Evolutionary conservation across 2,329 filamentous ascomycete species (phyloP).

Genomic region (Fusarium nygamai): DNA sequence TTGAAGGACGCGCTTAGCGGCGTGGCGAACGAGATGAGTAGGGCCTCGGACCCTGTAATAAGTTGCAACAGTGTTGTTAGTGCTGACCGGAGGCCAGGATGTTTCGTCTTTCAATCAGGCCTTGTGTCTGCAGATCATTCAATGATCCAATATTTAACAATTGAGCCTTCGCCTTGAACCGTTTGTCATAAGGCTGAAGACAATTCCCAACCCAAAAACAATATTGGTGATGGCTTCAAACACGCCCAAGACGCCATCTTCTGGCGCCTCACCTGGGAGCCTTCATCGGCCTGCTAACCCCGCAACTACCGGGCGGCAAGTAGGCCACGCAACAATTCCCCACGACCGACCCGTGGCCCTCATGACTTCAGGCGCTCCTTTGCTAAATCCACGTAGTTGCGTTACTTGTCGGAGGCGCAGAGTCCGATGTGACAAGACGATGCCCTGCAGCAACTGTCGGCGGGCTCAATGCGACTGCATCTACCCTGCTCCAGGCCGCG

Average conservation of each 20-base stretch:
- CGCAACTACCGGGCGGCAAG: constrained; percentile 13
- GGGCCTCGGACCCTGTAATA: neutral
- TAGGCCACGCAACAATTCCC: constrained; percentile 21
- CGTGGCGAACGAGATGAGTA: neutral
- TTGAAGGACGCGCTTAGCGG: neutral
- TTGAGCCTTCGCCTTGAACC: neutral
- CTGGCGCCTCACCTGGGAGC: constrained; percentile 11
- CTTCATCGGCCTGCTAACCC: constrained; percentile 2
- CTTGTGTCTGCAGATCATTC: neutral
- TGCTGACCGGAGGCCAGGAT: constrained; percentile 10
- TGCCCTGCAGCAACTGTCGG: constrained; percentile 64
- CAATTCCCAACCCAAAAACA: neutral
- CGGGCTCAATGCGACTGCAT: constrained; percentile 75
- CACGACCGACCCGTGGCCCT: constrained; percentile 32
- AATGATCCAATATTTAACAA: neutral
- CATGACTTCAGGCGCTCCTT: constrained; percentile 41
- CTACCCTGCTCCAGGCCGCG: constrained; percentile 77
- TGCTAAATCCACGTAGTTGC: constrained; percentile 58
- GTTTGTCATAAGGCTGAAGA: neutral
- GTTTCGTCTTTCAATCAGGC: neutral
- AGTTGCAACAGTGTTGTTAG: constrained; percentile 2
- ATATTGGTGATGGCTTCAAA: constrained; percentile 22
- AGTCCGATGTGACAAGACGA: constrained; percentile 80
- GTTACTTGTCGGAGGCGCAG: constrained; percentile 65
- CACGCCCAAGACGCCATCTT: constrained; percentile 14